These are phyloP conservation scores for Diplotaxis tenuifolia DNA, from an alignment of 345 rosid species.

Conservation along the genomic window DNA sequence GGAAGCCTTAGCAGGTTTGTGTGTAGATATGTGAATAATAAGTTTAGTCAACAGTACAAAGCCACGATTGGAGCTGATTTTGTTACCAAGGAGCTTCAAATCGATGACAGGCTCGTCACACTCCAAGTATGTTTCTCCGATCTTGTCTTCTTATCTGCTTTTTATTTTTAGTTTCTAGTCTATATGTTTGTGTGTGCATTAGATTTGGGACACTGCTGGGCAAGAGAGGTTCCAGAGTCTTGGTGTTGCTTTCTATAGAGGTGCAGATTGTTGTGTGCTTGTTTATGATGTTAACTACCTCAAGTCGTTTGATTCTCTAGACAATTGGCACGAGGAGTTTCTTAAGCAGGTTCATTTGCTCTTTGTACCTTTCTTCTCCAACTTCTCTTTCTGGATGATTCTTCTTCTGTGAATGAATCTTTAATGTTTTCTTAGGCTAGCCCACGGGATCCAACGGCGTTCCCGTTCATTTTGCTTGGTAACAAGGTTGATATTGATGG, in stretches of 20 bases:
- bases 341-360: conserved; percentile 57
- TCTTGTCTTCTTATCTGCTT: neutral
- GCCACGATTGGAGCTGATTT: conserved; percentile 94
- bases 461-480: conserved; percentile 90
- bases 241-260: conserved; percentile 86
- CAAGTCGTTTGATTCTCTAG: conserved; percentile 77
- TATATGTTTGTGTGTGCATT: neutral
- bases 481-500: conserved; percentile 98
- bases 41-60: conserved; percentile 85
- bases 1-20: conserved; percentile 17
- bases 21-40: conserved; percentile 58
- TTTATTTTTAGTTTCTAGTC: neutral
- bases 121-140: conserved; percentile 57
- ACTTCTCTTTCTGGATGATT: neutral
- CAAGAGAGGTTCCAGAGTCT: conserved; percentile 93
- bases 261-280: conserved; percentile 89
- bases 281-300: conserved; percentile 80
- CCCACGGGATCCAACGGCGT: conserved; percentile 66
- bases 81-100: conserved; percentile 80
- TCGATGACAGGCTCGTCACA: conserved; percentile 81
- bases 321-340: conserved; percentile 85
- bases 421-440: conserved; percentile 54
- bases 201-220: conserved; percentile 96
- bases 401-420: neutral
- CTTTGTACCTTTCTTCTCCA: neutral